Evolutionary conservation across 2,329 filamentous ascomycete species (phyloP), one percentile per base, ranked within the genome.

Genomic region (Alternaria viburni): DNA sequence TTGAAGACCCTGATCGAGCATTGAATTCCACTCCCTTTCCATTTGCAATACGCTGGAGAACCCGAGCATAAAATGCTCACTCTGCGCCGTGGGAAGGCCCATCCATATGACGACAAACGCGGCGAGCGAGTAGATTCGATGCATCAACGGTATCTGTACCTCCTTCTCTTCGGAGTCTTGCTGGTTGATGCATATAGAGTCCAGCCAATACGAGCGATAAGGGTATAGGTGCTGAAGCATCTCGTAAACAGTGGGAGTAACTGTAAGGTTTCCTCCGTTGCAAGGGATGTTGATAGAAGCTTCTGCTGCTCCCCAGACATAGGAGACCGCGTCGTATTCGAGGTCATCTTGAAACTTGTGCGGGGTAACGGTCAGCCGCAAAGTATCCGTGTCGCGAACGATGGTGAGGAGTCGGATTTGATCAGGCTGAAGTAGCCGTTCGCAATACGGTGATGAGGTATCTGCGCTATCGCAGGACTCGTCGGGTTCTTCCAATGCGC

Each of bases 351-450:
- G 5, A 5, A 51, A 5, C 2, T 36, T 32, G 49, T 51, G 49
- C 7, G 8, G 12, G 0, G 17, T 0, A 2, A 36, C 30, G 12
- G 0, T 19, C 8, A 51, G 3, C 1, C 13, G 26, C 7, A 51
- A 23, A 15, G 1, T 0, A 15, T 30, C 12, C 2, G 8, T 6
- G 2, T 1, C 12, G 12, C 5, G 12, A 9, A 3, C 3, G 17
- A 51, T 32, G 28, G 4, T 3, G 13, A 51, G 8, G 0, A 51
- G 49, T n/a, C 49, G 49, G 0, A 51, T 51, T 6, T 12, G 1
- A 4, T 51, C 13, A 2, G 49, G 5, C 28, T n/a, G 28, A 1
- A 51, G 47, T 0, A 50, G 49, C 1, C 28, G 49, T 5, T 51
- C 49, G 49, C 3, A 13, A 3, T 51, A 36, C 2, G 49, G 17